Conservation (phyloP, 805 yeast genomes). For the Blastobotrys peoriensis region DNA sequence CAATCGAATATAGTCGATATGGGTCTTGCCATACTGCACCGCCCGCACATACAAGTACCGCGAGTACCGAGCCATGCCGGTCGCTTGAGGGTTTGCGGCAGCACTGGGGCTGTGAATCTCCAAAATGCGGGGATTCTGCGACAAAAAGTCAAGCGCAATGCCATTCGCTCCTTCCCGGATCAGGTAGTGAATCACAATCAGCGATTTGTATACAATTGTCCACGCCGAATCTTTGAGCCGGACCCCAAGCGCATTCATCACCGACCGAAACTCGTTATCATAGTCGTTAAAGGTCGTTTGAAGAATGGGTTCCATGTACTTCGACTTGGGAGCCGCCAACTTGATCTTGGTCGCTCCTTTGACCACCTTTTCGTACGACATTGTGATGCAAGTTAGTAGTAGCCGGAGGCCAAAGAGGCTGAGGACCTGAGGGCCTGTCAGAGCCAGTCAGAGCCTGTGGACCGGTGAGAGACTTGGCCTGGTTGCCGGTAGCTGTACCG, state of each 20-base stretch:
- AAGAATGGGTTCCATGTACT: conserved; percentile 89
- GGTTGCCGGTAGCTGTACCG: too few species aligned
- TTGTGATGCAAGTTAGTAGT: too few species aligned
- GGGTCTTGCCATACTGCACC: conserved; percentile 49
- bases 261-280: conserved; percentile 58
- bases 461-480: too few species aligned
- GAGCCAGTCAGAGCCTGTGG: too few species aligned
- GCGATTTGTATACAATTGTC: conserved; percentile 83
- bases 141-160: conserved; percentile 58
- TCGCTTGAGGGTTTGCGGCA: conserved; percentile 29
- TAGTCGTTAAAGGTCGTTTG: conserved; percentile 55
- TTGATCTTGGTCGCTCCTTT: conserved; percentile 28
- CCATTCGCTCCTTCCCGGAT: conserved; percentile 84
- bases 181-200: conserved; percentile 83
- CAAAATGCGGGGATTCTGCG: conserved; percentile 46
- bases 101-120: conserved; percentile 32
- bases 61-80: conserved; percentile 53
- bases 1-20: conserved; percentile 69
- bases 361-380: conserved; percentile 9
- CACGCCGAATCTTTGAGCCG: conserved; percentile 78
- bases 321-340: conserved; percentile 97
- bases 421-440: too few species aligned
- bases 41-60: conserved; percentile 66
- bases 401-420: too few species aligned
- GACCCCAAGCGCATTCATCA: conserved; percentile 56